These are phyloP conservation scores for Beauveria medogensis DNA, from an alignment of 2,329 filamentous ascomycete species.

Conservation along the genomic window DNA sequence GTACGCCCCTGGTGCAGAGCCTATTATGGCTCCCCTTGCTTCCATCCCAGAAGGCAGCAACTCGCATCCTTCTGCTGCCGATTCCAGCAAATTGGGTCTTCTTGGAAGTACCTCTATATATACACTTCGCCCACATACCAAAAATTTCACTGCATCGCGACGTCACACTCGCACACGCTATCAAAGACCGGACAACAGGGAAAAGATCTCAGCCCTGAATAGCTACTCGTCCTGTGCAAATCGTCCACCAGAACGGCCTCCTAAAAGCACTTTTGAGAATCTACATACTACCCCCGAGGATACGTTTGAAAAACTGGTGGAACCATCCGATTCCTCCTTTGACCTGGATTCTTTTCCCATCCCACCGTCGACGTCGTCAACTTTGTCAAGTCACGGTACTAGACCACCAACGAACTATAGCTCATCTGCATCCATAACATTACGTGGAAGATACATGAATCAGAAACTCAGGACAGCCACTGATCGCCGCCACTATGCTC, in stretches of 20 bases:
- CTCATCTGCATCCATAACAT: background rate
- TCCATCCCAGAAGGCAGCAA: slow-evolving; percentile 20
- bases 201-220: background rate
- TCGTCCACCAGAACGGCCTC: background rate
- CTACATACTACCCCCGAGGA: slow-evolving; percentile 1
- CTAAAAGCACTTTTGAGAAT: background rate
- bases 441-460: background rate
- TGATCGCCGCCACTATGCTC: background rate
- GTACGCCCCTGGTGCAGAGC: background rate
- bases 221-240: background rate
- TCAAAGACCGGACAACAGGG: slow-evolving; percentile 1
- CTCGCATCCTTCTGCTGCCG: slow-evolving; percentile 15
- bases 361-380: slow-evolving; percentile 14
- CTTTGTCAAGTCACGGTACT: background rate
- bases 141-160: slow-evolving; percentile 20
- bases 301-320: background rate
- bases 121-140: slow-evolving; percentile 19
- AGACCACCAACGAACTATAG: background rate
- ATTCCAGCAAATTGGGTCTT: slow-evolving; percentile 10
- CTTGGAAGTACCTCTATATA: slow-evolving; percentile 14
- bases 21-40: slow-evolving; percentile 23
- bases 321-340: slow-evolving; percentile 15
- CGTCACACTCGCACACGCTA: slow-evolving; percentile 18
- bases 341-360: slow-evolving; percentile 18
- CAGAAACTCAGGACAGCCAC: background rate